phyloP scores from a whole-genome alignment of 352 stramenopile genomes.

The Pythium pectinolyticum region DNA sequence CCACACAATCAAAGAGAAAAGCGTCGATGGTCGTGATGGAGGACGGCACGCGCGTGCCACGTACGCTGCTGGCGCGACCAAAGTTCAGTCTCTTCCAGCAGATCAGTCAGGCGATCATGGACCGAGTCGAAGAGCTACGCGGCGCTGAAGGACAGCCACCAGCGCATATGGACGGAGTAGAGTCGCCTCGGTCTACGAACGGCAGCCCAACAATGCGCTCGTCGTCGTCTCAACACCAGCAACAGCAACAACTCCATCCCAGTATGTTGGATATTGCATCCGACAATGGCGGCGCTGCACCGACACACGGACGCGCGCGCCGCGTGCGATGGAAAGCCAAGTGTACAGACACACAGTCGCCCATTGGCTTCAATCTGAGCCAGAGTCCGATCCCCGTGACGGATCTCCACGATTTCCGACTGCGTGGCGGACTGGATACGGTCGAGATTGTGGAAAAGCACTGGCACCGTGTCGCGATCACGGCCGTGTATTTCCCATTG shows the following conservation, averaged over 20 bases:
- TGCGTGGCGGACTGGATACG: conserved; percentile 59
- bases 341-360: conserved; percentile 64
- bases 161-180: conserved; percentile 7
- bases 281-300: conserved; percentile 4
- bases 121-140: conserved; percentile 54
- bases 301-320: neutral
- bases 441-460: conserved; percentile 58
- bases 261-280: conserved; percentile 60
- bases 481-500: conserved; percentile 94
- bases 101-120: conserved; percentile 70
- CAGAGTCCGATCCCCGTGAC: conserved; percentile 56
- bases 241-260: conserved; percentile 60
- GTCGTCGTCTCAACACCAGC: conserved; percentile 12
- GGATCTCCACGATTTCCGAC: conserved; percentile 61
- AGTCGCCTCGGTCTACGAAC: conserved; percentile 28
- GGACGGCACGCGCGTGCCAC: conserved; percentile 33
- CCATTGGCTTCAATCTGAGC: conserved; percentile 75
- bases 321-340: conserved; percentile 54
- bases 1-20: no score
- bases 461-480: conserved; percentile 74
- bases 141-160: conserved; percentile 12
- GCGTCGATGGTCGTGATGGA: conserved; percentile 1
- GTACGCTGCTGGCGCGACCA: conserved; percentile 67
- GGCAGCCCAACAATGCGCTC: conserved; percentile 41
- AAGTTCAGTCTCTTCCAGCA: conserved; percentile 90